Evolutionary conservation across 1,139 yeast genomes (phyloP).

Genomic region (Torulaspora pretoriensis): DNA sequence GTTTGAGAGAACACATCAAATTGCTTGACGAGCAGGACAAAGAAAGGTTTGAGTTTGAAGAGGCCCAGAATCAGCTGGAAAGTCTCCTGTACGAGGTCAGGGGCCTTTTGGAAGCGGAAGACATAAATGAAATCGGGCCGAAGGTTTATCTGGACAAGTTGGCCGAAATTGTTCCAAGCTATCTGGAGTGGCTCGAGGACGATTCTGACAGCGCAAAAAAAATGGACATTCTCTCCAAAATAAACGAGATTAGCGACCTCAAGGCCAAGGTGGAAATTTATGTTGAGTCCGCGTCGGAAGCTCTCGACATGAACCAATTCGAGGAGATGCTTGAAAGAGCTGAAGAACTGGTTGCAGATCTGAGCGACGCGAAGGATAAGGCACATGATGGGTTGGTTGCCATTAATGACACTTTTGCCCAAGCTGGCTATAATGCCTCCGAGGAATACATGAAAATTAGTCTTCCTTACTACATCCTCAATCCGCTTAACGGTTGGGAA

Average conservation of each 20-base stretch:
- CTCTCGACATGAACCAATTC: constrained; percentile 40
- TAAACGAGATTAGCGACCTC: constrained; percentile 33
- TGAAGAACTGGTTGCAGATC: constrained; percentile 11
- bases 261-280: constrained; percentile 36
- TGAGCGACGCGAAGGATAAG: constrained; percentile 6
- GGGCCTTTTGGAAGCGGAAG: constrained; percentile 48
- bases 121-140: constrained; percentile 39
- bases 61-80: constrained; percentile 53
- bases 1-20: constrained; percentile 28
- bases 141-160: constrained; percentile 40
- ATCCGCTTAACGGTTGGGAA: constrained; percentile 9
- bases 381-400: constrained; percentile 16
- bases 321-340: constrained; percentile 35
- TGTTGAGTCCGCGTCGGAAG: constrained; percentile 36
- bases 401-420: constrained; percentile 18
- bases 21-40: constrained; percentile 41
- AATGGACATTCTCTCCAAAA: constrained; percentile 37
- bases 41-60: constrained; percentile 46
- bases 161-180: constrained; percentile 43
- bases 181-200: constrained; percentile 75
- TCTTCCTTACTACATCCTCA: constrained; percentile 16
- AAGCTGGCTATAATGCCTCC: constrained; percentile 19
- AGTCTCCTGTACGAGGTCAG: constrained; percentile 56
- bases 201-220: constrained; percentile 56
- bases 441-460: constrained; percentile 21